phyloP scores from a whole-genome alignment of 2,329 filamentous ascomycete species.

The Monosporascus sp. region DNA sequence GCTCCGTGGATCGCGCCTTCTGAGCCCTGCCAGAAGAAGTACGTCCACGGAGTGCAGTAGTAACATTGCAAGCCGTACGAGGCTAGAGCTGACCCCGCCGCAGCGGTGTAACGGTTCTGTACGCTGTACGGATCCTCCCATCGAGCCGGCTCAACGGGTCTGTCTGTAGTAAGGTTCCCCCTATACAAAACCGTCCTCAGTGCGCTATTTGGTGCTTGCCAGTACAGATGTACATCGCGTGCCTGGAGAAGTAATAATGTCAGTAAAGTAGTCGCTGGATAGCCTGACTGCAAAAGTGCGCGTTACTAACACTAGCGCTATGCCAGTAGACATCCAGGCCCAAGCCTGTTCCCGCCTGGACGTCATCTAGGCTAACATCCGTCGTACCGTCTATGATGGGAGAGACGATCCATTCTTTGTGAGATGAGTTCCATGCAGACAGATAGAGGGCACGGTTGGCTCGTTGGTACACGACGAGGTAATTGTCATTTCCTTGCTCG shows the following conservation, averaged over 20 bases:
- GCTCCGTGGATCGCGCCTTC: not conserved
- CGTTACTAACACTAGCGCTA: not conserved
- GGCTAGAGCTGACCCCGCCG: not conserved
- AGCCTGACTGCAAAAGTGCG: not conserved
- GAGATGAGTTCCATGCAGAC: conserved; percentile 1
- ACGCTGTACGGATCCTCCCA: not conserved
- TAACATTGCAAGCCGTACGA: not conserved
- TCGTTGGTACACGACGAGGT: not conserved
- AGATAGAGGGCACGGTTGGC: conserved; percentile 1
- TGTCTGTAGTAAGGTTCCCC: not conserved
- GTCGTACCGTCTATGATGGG: not conserved
- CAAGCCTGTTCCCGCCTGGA: not conserved
- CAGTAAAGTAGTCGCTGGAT: not conserved
- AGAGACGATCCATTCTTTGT: conserved; percentile 2
- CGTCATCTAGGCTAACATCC: not conserved
- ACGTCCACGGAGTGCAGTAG: not conserved
- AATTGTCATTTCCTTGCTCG: not conserved
- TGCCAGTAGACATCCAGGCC: not conserved
- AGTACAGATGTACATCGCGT: conserved; percentile 1
- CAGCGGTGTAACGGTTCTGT: not conserved
- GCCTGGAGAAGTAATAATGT: not conserved
- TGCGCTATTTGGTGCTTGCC: not conserved
- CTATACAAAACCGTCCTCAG: not conserved
- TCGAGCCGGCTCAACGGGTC: not conserved
- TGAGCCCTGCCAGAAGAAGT: not conserved